Evolutionary conservation across 2,329 filamentous ascomycete species (phyloP), one percentile per base, ranked within the genome.

Genomic region (Fusarium nematophilum): DNA sequence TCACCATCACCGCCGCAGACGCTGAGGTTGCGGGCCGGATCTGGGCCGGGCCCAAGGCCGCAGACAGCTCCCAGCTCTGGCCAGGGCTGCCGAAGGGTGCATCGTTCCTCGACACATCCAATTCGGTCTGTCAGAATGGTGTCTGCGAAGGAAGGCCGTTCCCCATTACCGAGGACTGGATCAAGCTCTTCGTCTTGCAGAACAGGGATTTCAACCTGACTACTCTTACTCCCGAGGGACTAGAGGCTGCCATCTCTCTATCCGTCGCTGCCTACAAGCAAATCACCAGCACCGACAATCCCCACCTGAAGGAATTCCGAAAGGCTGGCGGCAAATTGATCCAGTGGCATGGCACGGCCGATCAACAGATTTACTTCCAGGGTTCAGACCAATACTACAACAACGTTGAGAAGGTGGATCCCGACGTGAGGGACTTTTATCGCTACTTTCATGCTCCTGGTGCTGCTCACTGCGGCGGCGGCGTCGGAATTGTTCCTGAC

Each of bases 261-360:
- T 42, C 18, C 13, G 30, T 53, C 5, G 18, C 14, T 6, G 26
- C 46, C 21, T 57, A 53, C 37, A 25, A 9, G 7, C 45, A 53
- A 11, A 9, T 53, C 9, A 37, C 56, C 14, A 65, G 65, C 27
- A 70, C 72, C 3, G 59, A 62, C 11, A 64, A 74, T 27, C 60
- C 71, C 31, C 70, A 69, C 15, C 53, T 76, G 1, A 40, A 62
- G 0, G 57, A 59, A 1, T 76, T 73, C 54, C 64, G 60, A 15
- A 57, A 58, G 7, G 62, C 62, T 3, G 78, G 78, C 9, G 74
- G 74, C 27, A 80, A 80, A 62, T 38, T 80, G 3, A 15, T 80
- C 13, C 68, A 75, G 34, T 79, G 73, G 64, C 78, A 80, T 56
- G 78, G 78, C 2, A 15, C 43, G 31, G 44, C 25, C 5, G 52